Conservation (phyloP, 192 early-diverging fungal species). For the Backusella macrospora region DNA sequence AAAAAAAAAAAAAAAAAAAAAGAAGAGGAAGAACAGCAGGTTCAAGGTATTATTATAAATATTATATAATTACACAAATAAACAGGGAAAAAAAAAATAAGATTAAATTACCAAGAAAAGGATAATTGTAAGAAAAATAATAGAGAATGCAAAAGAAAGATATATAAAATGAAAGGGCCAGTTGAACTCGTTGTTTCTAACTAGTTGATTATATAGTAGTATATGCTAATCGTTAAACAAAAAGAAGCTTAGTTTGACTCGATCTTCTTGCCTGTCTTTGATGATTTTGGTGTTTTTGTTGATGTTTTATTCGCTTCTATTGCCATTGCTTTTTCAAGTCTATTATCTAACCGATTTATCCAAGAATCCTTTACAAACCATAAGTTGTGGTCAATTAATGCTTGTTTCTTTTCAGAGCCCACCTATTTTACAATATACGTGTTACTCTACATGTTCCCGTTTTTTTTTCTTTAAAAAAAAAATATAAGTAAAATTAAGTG, state of each 20-base stretch:
- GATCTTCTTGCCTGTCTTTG: neutral
- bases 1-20: too few relatives aligned
- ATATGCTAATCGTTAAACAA: too few relatives aligned
- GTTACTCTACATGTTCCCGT: neutral
- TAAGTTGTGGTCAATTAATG: constrained; percentile 7
- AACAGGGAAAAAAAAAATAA: neutral
- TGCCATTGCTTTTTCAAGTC: neutral
- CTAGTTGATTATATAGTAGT: neutral
- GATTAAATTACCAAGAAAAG: constrained; percentile 4
- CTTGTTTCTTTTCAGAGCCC: constrained; percentile 22
- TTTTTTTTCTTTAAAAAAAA: neutral
- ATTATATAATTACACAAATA: neutral
- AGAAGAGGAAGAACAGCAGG: too few relatives aligned
- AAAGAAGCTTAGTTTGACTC: neutral
- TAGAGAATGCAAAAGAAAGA: neutral
- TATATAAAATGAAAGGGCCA: neutral
- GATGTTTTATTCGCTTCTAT: neutral
- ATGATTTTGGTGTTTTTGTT: neutral
- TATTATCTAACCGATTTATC: neutral
- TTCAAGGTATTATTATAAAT: neutral
- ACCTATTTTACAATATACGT: neutral
- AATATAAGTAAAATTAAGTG: neutral
- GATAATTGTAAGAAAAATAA: neutral
- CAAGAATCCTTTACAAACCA: constrained; percentile 24
- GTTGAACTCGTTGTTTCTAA: neutral